phyloP scores from a whole-genome alignment of 495 filamentous ascomycete genomes.

The Xylaria grammica region DNA sequence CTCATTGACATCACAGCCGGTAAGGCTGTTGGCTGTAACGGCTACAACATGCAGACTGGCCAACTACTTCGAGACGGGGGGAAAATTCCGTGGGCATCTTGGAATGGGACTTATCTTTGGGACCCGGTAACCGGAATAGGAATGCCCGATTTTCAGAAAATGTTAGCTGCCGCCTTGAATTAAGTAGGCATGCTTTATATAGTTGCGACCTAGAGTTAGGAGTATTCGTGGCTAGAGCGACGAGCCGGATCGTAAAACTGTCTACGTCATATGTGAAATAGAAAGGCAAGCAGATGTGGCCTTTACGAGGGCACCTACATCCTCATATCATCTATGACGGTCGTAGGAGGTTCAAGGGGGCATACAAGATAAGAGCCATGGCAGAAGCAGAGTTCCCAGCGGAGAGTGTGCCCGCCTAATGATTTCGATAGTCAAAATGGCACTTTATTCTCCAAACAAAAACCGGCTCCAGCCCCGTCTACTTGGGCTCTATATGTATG shows the following conservation, averaged over 20 bases:
- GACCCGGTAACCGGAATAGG: slow-evolving; percentile 37
- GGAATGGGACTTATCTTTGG: slow-evolving; percentile 34
- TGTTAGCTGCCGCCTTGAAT: slow-evolving; percentile 26
- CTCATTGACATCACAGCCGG: slow-evolving; percentile 64
- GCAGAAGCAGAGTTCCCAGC: neutral
- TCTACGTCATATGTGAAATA: neutral
- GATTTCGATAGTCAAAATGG: no score
- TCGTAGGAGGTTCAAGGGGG: neutral
- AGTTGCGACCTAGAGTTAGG: neutral
- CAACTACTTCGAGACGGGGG: slow-evolving; percentile 20
- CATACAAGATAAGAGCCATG: neutral
- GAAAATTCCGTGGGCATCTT: slow-evolving; percentile 28
- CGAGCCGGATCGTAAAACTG: no score
- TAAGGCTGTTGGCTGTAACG: slow-evolving; percentile 60
- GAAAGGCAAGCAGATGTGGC: neutral
- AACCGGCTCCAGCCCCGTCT: neutral
- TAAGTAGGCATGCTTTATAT: neutral
- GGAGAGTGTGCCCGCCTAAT: no score
- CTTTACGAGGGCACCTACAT: neutral
- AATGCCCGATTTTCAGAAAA: slow-evolving; percentile 32
- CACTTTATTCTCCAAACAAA: neutral
- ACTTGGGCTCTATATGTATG: no score
- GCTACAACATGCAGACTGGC: slow-evolving; percentile 26
- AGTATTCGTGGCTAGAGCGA: neutral
- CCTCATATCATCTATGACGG: neutral